Base-by-base conservation (phyloP, 257 asterid genomes). In the Solanum paucissectum region DNA sequence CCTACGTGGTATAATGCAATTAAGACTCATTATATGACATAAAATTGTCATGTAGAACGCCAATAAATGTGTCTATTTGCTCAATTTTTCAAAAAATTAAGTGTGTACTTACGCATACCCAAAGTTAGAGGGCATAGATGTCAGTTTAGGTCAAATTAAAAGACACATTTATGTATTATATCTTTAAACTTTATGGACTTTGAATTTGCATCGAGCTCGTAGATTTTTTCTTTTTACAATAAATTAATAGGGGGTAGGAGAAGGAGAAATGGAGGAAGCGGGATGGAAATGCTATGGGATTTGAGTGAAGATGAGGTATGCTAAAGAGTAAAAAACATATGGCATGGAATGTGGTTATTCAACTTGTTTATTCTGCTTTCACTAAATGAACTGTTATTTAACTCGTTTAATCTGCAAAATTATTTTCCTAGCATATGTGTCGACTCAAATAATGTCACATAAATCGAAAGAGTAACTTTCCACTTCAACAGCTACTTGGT, bases 81-180 rank as follows among this genome's bases (percentile, higher is more conserved):
- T 52, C 1, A 52, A 52, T 52, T 6, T 52, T 6, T 6, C 4
- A 18, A 1, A 52, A 6, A 0, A 1, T 16, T 6, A 52, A 16
- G 62, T 52, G 1, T 52, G 0, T 52, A 16, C 0, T 52, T 52
- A 0, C 6, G 0, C 0, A 16, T 3, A 16, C 1, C 3, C 23
- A 16, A 52, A 52, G 9, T 16, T 52, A 16, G 0, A 52, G 6
- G 23, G 1, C 9, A 49, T 49, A 49, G 0, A 14, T 49, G 0
- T 16, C 20, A 16, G 3, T 16, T 52, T 52, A 2, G 1, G 3
- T 5, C 60, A 49, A 16, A 9, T 52, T 16, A 52, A 52, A 52
- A 16, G 1, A 0, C 9, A 49, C 7, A 14, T 6, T 14, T 16
- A 16, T 14, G 2, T 49, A 52, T 16, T 52, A 52, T 52, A 4